Evolutionary conservation across 2,329 filamentous ascomycete species (phyloP).

Genomic region (Triangularia setosa): DNA sequence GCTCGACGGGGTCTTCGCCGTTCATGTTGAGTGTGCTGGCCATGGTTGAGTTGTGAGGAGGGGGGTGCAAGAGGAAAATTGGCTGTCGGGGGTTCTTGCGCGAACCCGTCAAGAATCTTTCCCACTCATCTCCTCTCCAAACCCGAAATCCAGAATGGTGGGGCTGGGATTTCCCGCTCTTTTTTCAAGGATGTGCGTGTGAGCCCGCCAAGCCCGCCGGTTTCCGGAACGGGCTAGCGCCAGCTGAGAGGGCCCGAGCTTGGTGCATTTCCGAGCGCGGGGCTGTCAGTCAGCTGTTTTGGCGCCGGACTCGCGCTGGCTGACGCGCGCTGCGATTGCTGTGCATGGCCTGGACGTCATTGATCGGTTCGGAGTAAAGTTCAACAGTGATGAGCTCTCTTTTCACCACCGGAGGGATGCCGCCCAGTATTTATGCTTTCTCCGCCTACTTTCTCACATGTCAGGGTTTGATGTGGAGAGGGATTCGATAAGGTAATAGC

Average conservation of each 20-base stretch:
- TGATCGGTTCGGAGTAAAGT: neutral
- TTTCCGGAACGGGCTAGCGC: constrained; percentile 20
- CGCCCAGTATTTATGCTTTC: neutral
- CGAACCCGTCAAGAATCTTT: constrained; percentile 17
- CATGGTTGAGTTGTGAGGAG: constrained; percentile 22
- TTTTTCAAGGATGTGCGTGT: constrained; percentile 21
- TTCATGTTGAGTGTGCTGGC: constrained; percentile 48
- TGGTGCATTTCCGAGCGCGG: neutral
- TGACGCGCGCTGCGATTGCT: neutral
- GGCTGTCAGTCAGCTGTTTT: constrained; percentile 22
- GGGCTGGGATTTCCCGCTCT: constrained; percentile 23
- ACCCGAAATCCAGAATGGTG: constrained; percentile 21
- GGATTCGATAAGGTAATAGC: neutral
- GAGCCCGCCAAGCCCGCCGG: constrained; percentile 1
- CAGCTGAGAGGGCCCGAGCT: neutral
- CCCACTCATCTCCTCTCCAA: constrained; percentile 1
- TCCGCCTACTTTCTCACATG: neutral
- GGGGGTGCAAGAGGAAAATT: constrained; percentile 20
- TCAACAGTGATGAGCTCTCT: neutral
- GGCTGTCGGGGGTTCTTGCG: constrained; percentile 15
- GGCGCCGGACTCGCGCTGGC: constrained; percentile 21
- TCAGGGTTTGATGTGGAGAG: neutral
- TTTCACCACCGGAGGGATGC: neutral
- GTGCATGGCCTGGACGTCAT: constrained; percentile 19
- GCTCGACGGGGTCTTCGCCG: constrained; percentile 83